Evolutionary conservation across 2,329 filamentous ascomycete species (phyloP), one percentile per base, ranked within the genome.

Genomic region (Aspergillus pseudotamarii): DNA sequence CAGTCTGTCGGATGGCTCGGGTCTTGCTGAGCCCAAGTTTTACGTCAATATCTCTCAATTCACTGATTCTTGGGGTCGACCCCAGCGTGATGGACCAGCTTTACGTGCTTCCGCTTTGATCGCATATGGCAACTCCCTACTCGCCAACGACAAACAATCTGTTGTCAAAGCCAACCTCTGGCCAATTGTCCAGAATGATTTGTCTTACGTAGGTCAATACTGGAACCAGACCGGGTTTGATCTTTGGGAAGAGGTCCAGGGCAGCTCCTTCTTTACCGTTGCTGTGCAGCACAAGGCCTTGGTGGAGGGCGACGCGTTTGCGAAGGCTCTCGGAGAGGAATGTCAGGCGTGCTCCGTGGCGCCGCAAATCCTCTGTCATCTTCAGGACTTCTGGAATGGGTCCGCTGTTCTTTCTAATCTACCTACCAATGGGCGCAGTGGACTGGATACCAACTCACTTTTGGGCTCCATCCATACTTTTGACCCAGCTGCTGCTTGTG

Each of bases 171-270:
- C 78, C 50, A 82, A 85, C 46, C 80, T 91, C 57, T 93, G 90
- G 90, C 91, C 91, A 5, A 81, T 94, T 60, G 85, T 93, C 48
- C 81, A 83, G 56, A 93, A 92, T 69, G 92, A 94, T 69, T 82
- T 95, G 45, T 82, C 82, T 54, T 94, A 94, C 66, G 87, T 92
- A 19, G 62, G 69, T 10, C 68, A 74, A 54, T 73, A 75, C 63
- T 84, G 82, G 78, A 85, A 84, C 63, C 28, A 64, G 19, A 83
- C 81, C 4, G 82, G 81, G 3, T 94, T 88, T 69, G 92, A 95
- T 75, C 83, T 95, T 2, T 94, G 91, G 92, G 92, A 94, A 74
- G 91, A 94, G 74, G 86, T 93, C 16, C 81, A 83, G 30, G 90
- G 91, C 46, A 88, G 86, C 30, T 92, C 90, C 3, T 94, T 93